Evolutionary conservation across 768 basidiomycete genomes (phyloP), one percentile per base, ranked within the genome.

Genomic region (Tylopilus cervinicoccineus): DNA sequence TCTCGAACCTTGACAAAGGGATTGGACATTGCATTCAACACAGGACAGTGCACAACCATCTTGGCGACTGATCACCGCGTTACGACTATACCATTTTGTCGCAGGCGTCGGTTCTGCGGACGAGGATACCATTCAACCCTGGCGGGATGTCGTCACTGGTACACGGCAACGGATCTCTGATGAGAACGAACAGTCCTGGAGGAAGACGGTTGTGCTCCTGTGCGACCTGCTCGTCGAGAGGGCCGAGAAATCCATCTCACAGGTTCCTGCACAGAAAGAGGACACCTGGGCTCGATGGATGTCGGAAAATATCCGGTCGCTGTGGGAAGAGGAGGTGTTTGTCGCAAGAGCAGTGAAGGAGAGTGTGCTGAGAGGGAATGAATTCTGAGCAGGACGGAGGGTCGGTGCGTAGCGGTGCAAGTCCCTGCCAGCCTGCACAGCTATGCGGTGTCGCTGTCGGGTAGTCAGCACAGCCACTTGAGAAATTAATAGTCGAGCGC

Each of bases 11-110:
- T 19, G 19, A 13, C 33, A 32, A 62, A 94, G 93, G 23, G 80
- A 91, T 48, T 94, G 91, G 85, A 87, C 82, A 1, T 65, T 95
- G 22, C 81, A 93, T 55, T 70, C 71, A 10, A 69, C 72, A 3
- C 81, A 84, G 11, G 57, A 61, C 4, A 77, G 84, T 14, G 80
- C 83, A 12, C 77, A 86, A 55, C 89, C 91, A 1, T 95, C 91
- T 2, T 93, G 84, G 68, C 80, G 89, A 13, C 66, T 94, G 47
- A 79, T 92, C 52, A 73, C 79, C 22, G 78, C 84, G 10, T 70
- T 96, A 58, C 77, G 86, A 44, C 70, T 94, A 29, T 75, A 84
- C 61, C 73, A 83, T 55, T 54, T 81, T 20, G 56, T 76, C 37
- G 62, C 75, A 43, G 51, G 68, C 11, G 54, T 41, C 54, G 44